These are phyloP conservation scores for Fusarium equiseti DNA, from an alignment of 2,329 filamentous ascomycete genomes.

Conservation along the genomic window DNA sequence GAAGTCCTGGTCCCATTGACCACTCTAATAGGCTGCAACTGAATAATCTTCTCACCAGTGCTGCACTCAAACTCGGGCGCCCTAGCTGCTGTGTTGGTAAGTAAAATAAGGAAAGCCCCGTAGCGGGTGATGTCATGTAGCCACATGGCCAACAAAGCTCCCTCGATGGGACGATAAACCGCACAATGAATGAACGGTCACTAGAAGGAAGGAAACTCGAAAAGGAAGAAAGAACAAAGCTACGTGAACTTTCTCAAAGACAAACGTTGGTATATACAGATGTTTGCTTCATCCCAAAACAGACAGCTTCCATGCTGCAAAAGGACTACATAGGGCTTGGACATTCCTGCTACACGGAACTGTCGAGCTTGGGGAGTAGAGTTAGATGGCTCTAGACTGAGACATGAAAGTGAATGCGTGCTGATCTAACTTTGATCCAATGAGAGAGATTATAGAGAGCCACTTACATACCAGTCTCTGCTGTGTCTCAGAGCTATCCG, in stretches of 20 bases:
- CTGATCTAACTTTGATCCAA: background rate
- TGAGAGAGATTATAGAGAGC: background rate
- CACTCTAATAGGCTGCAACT: conserved; percentile 10
- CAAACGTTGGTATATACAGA: background rate
- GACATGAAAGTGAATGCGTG: background rate
- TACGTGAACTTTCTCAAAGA: background rate
- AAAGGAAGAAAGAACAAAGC: background rate
- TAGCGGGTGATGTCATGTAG: background rate
- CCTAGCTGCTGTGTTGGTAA: background rate
- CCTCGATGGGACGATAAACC: background rate
- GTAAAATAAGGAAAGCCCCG: background rate
- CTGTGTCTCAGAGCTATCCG: background rate
- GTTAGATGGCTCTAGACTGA: background rate
- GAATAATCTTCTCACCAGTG: background rate
- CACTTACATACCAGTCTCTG: background rate
- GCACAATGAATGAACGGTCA: background rate
- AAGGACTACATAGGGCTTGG: background rate
- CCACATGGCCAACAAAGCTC: background rate
- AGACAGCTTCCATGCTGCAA: background rate
- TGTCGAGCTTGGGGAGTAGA: background rate
- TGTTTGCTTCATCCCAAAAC: background rate
- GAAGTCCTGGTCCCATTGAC: conserved; percentile 18
- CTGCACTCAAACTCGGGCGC: conserved; percentile 4
- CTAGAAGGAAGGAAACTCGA: background rate
- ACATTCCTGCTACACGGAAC: background rate